A percentile compares a stretch with the other conserved stretches of the same genome.
phyloP scores from a whole-genome alignment of 2,329 filamentous ascomycete species.

The Colletotrichum sp. region DNA sequence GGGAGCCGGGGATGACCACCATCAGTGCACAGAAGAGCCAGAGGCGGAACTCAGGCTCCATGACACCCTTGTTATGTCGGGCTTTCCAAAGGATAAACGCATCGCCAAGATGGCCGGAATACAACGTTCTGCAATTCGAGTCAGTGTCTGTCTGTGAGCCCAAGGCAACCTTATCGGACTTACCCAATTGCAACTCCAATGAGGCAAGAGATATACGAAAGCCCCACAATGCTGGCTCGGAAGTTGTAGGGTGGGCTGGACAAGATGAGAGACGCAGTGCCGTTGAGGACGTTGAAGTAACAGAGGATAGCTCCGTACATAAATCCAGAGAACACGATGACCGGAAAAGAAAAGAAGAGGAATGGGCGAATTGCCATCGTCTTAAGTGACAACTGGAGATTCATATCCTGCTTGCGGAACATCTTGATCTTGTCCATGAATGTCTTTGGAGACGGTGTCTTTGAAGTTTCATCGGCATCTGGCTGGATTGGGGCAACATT shows the following conservation, averaged over 20 bases:
- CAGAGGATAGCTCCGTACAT: conserved; percentile 46
- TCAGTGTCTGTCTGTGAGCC: background rate
- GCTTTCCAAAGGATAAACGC: conserved; percentile 40
- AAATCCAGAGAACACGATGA: conserved; percentile 47
- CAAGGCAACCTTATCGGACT: background rate
- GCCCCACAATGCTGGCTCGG: conserved; percentile 40
- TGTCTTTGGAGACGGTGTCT: background rate
- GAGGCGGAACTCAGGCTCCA: conserved; percentile 45
- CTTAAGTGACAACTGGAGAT: background rate
- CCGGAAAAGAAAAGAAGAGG: conserved; percentile 26
- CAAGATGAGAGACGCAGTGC: conserved; percentile 45
- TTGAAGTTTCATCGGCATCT: background rate
- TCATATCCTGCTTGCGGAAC: background rate
- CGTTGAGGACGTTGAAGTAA: conserved; percentile 49
- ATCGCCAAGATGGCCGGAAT: conserved; percentile 40
- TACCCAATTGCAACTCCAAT: conserved; percentile 30
- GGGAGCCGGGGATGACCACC: background rate
- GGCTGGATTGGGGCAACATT: background rate
- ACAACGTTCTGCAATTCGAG: conserved; percentile 19
- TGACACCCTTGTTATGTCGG: conserved; percentile 43
- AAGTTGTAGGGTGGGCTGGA: conserved; percentile 43
- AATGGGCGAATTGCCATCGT: background rate
- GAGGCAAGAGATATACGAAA: conserved; percentile 41
- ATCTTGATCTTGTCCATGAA: background rate
- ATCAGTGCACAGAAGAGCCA: conserved; percentile 38